A percentile compares a stretch with the other conserved stretches of the same genome.
These are phyloP conservation scores for Penicillium egyptiacum DNA, from an alignment of 495 filamentous ascomycete genomes.

Conservation along the genomic window DNA sequence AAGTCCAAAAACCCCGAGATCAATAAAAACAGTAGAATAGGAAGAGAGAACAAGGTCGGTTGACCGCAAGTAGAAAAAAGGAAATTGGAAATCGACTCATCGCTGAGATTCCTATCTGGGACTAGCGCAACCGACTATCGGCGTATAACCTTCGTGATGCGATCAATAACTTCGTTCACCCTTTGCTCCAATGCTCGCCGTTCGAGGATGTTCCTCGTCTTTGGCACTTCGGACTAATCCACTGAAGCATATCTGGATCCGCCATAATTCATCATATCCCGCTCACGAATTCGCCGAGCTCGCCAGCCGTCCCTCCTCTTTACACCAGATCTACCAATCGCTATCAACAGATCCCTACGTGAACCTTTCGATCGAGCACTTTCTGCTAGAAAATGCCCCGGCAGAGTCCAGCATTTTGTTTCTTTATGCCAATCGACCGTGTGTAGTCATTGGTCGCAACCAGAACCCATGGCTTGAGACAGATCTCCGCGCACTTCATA, in stretches of 20 bases:
- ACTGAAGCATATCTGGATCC: conserved; percentile 13
- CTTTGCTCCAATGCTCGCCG: conserved; percentile 26
- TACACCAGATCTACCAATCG: conserved; percentile 75
- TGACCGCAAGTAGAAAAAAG: conserved; percentile 13
- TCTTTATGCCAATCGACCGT: conserved; percentile 81
- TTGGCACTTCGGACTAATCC: not conserved
- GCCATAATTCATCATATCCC: conserved; percentile 39
- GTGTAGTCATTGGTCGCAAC: conserved; percentile 89
- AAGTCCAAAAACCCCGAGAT: not conserved
- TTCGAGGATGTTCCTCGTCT: conserved; percentile 16
- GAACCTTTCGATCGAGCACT: conserved; percentile 95
- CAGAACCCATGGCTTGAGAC: conserved; percentile 97
- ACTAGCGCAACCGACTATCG: conserved; percentile 37
- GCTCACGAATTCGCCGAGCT: conserved; percentile 43
- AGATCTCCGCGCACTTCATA: conserved; percentile 61
- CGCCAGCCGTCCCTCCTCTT: conserved; percentile 45
- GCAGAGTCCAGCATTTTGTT: conserved; percentile 74
- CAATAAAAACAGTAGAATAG: conserved; percentile 6
- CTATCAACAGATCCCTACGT: conserved; percentile 72
- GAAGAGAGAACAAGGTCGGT: not conserved
- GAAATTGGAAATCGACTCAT: conserved; percentile 29
- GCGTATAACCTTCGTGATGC: conserved; percentile 13
- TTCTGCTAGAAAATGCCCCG: conserved; percentile 71
- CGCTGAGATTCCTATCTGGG: conserved; percentile 29
- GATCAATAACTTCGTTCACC: conserved; percentile 12